A percentile compares a stretch with the other conserved stretches of the same genome.
Evolutionary conservation across 164 flowering plant species (phyloP).

Genomic region (Kingdonia uniflora): DNA sequence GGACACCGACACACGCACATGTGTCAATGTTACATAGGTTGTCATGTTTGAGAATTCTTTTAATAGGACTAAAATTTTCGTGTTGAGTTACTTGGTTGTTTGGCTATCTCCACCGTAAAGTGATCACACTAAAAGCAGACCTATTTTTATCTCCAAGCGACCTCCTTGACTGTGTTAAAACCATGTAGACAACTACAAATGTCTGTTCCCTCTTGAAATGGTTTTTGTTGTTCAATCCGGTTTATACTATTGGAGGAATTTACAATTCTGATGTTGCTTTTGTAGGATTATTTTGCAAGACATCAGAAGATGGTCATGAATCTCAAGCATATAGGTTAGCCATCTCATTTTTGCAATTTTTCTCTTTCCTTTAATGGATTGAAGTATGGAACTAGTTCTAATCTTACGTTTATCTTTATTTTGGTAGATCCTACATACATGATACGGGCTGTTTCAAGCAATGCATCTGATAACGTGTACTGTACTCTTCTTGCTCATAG

Average conservation of each 20-base stretch:
- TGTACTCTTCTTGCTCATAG: constrained; percentile 98
- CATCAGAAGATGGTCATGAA: constrained; percentile 44
- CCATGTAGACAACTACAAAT: background rate
- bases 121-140: too few relatives aligned
- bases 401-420: background rate
- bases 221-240: background rate
- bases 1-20: too few relatives aligned
- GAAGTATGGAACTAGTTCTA: background rate
- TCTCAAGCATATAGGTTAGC: constrained; percentile 64
- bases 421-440: constrained; percentile 74
- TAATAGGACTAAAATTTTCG: too few relatives aligned
- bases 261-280: constrained; percentile 4
- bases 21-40: too few relatives aligned
- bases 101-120: too few relatives aligned
- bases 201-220: background rate
- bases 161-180: background rate
- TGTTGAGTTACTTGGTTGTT: too few relatives aligned
- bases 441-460: constrained; percentile 94
- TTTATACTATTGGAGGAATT: background rate
- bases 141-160: background rate
- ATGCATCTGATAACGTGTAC: constrained; percentile 91
- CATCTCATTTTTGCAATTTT: background rate
- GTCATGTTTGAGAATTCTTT: too few relatives aligned
- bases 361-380: constrained; percentile 1
- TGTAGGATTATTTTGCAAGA: constrained; percentile 60